These are phyloP conservation scores for Hippophae tibetana DNA, from an alignment of 306 rosid species.

Conservation along the genomic window DNA sequence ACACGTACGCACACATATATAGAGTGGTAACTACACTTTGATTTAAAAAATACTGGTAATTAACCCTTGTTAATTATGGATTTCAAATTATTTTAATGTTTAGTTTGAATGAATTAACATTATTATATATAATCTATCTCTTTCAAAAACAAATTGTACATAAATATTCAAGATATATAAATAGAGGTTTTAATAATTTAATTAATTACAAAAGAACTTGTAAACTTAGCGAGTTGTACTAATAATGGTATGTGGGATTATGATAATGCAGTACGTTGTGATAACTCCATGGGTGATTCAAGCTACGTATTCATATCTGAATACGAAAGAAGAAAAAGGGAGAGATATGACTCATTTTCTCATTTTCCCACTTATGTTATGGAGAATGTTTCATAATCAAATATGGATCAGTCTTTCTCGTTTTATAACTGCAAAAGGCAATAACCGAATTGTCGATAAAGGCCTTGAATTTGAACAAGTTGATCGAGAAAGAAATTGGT, in stretches of 20 bases:
- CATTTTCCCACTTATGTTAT: constrained; percentile 33
- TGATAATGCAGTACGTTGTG: constrained; percentile 39
- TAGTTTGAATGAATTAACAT: too few relatives aligned
- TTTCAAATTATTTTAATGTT: too few relatives aligned
- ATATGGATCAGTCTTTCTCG: constrained; percentile 57
- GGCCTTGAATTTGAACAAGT: constrained; percentile 67
- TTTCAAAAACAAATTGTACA: too few relatives aligned
- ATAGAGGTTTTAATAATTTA: too few relatives aligned
- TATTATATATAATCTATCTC: too few relatives aligned
- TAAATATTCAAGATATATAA: too few relatives aligned
- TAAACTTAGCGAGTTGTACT: background rate
- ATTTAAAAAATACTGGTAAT: too few relatives aligned
- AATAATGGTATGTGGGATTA: background rate
- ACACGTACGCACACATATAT: too few relatives aligned
- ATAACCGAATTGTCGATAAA: constrained; percentile 36
- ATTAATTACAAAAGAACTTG: background rate
- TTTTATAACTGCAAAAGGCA: constrained; percentile 40
- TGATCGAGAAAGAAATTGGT: constrained; percentile 50
- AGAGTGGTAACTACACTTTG: too few relatives aligned
- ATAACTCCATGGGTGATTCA: constrained; percentile 47
- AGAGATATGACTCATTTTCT: constrained; percentile 32
- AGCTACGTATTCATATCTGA: constrained; percentile 28
- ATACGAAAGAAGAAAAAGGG: constrained; percentile 18
- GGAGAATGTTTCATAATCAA: constrained; percentile 52
- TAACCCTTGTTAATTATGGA: too few relatives aligned